Conservation (phyloP, 352 stramenopile species). For the Blastocystis hominis region DNA sequence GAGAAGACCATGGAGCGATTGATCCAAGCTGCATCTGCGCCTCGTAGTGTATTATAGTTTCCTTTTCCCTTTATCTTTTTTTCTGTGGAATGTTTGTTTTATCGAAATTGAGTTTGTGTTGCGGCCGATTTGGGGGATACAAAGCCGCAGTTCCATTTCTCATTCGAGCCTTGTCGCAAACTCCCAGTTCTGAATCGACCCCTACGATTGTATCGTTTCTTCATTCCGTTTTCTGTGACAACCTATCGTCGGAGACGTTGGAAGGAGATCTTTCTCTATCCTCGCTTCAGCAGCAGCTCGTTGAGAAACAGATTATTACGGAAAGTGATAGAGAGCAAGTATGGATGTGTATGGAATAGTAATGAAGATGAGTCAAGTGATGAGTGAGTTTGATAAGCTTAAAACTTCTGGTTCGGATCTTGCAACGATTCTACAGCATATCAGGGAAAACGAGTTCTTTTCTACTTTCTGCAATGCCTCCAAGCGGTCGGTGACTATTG, state of each 20-base stretch:
- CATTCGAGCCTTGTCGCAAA: not conserved
- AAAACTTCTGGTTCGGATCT: not conserved
- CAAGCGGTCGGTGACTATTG: not conserved
- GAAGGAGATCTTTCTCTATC: not conserved
- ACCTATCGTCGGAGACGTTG: not conserved
- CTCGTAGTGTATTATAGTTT: not conserved
- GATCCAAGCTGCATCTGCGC: not conserved
- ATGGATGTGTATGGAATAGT: not conserved
- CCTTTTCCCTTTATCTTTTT: not conserved
- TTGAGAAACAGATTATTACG: not conserved
- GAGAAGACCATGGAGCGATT: slow-evolving; percentile 8
- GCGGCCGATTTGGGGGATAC: not conserved
- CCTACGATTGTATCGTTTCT: not conserved
- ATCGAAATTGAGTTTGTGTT: not conserved
- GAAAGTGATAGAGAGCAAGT: not conserved
- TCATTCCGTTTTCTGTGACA: not conserved
- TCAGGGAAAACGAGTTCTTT: not conserved
- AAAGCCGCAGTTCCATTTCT: not conserved
- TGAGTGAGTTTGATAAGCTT: not conserved
- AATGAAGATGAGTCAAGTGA: not conserved
- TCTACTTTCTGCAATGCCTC: not conserved
- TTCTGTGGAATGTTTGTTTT: slow-evolving; percentile 38
- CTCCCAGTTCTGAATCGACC: not conserved
- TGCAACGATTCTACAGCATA: not conserved
- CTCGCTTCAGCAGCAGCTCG: not conserved